These are phyloP conservation scores for Novymonas esmeraldas DNA, from an alignment of 208 protist species.

Conservation along the genomic window DNA sequence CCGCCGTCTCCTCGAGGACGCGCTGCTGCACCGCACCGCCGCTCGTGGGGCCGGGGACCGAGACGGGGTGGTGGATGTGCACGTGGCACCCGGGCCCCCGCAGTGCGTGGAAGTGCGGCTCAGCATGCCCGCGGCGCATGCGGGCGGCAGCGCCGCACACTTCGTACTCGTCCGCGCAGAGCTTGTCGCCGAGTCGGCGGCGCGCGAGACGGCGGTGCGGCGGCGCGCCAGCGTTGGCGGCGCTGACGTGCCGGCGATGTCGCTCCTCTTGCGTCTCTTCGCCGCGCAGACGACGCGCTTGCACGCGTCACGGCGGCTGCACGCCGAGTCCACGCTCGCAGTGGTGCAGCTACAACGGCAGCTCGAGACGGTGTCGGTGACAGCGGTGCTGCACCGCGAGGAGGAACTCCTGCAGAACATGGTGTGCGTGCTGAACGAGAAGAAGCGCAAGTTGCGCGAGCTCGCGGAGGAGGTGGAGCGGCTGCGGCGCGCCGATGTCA, in stretches of 20 bases:
- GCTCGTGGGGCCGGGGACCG: neutral
- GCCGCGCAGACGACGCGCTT: neutral
- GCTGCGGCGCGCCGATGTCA: neutral
- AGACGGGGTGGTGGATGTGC: neutral
- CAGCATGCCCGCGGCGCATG: neutral
- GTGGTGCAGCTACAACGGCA: neutral
- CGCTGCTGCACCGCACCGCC: conserved; percentile 10
- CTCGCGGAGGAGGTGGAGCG: neutral
- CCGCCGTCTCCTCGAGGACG: conserved; percentile 23
- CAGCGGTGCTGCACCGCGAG: neutral
- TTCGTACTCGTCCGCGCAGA: neutral
- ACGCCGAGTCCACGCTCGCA: neutral
- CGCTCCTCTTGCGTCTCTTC: neutral
- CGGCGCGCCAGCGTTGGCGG: neutral
- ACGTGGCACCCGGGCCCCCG: neutral
- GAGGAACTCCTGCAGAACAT: neutral
- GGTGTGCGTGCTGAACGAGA: neutral
- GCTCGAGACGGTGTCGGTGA: neutral
- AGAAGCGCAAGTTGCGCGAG: conserved; percentile 2
- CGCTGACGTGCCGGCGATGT: neutral
- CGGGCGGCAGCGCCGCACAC: neutral
- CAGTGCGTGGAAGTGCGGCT: neutral
- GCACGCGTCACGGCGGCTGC: neutral
- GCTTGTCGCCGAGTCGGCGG: neutral
- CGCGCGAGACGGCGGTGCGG: neutral